phyloP scores from a whole-genome alignment of 148 eudicot species.

The Heliosperma pusillum region DNA sequence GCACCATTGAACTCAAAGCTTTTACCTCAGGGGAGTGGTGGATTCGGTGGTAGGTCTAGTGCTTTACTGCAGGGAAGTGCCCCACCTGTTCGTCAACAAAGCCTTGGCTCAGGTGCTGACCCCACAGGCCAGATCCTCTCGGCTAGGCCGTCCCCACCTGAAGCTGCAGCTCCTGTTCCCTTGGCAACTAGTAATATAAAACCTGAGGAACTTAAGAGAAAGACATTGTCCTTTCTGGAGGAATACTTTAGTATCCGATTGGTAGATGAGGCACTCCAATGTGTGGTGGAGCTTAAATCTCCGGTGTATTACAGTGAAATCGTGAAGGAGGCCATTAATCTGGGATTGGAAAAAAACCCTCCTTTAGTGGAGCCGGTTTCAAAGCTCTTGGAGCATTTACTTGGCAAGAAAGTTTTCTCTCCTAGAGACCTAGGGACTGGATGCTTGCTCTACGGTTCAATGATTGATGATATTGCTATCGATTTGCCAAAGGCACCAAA shows the following conservation, averaged over 20 bases:
- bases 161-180: slow-evolving; percentile 27
- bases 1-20: slow-evolving; percentile 49
- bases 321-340: slow-evolving; percentile 69
- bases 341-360: slow-evolving; percentile 70
- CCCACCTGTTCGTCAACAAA: slow-evolving; percentile 44
- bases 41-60: slow-evolving; percentile 60
- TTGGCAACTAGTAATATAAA: slow-evolving; percentile 26
- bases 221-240: slow-evolving; percentile 64
- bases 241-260: slow-evolving; percentile 70
- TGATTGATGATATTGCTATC: slow-evolving; percentile 71
- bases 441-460: slow-evolving; percentile 54
- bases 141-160: slow-evolving; percentile 27
- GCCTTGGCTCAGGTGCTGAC: slow-evolving; percentile 33
- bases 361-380: slow-evolving; percentile 62
- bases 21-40: slow-evolving; percentile 75
- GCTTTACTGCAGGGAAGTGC: slow-evolving; percentile 76
- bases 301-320: slow-evolving; percentile 67
- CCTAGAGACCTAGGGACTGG: slow-evolving; percentile 54
- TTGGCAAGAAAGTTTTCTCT: slow-evolving; percentile 50
- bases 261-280: slow-evolving; percentile 73
- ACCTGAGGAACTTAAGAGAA: slow-evolving; percentile 44
- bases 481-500: slow-evolving; percentile 92
- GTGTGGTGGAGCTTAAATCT: slow-evolving; percentile 68
- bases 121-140: slow-evolving; percentile 13
- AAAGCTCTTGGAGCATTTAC: slow-evolving; percentile 64